phyloP scores from a whole-genome alignment of 305 asterid genomes.

The Ilex paraguariensis region DNA sequence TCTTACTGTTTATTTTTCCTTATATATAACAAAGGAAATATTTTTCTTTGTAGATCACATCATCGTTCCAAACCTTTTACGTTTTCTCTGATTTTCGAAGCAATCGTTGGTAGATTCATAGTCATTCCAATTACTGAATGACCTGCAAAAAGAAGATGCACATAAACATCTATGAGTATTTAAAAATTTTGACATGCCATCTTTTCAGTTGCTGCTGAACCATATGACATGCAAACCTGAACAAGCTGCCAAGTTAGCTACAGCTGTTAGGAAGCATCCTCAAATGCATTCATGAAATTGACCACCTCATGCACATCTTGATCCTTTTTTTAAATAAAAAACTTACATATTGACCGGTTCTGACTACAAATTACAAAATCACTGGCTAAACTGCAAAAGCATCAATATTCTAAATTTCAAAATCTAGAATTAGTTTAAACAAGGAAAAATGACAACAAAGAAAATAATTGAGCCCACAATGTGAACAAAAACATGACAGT shows the following conservation, averaged over 20 bases:
- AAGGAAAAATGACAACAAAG: too few species aligned
- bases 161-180: not conserved
- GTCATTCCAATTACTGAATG: slow-evolving; percentile 31
- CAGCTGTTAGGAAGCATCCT: not conserved
- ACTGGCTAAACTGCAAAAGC: not conserved
- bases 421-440: too few species aligned
- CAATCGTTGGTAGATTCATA: slow-evolving; percentile 29
- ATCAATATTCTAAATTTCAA: not conserved
- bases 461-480: too few species aligned
- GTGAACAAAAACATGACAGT: too few species aligned
- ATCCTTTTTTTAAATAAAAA: too few species aligned
- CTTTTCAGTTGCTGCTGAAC: not conserved
- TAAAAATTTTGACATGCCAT: too few species aligned
- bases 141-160: slow-evolving; percentile 47
- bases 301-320: not conserved
- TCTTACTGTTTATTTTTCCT: not conserved
- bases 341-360: not conserved
- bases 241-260: not conserved
- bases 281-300: too few species aligned
- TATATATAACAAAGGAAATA: slow-evolving; percentile 6
- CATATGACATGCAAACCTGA: not conserved
- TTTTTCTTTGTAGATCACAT: slow-evolving; percentile 14
- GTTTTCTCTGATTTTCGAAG: slow-evolving; percentile 47
- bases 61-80: slow-evolving; percentile 60
- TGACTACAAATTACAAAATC: not conserved